These are phyloP conservation scores for Opeltia flavorubescens DNA, from an alignment of 495 filamentous ascomycete species.

Conservation along the genomic window DNA sequence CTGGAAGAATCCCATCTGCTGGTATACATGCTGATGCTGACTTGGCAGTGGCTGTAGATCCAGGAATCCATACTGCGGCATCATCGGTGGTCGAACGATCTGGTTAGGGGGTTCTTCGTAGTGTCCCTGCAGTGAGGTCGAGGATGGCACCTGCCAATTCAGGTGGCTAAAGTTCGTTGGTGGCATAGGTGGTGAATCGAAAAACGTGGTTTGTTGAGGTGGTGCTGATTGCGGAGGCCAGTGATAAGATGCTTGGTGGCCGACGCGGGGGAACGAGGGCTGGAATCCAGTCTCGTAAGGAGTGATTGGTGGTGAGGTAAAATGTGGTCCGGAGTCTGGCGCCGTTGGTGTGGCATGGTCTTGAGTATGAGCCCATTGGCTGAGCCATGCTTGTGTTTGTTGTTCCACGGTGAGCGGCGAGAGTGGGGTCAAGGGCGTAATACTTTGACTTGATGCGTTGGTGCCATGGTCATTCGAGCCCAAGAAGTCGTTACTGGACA, in stretches of 20 bases:
- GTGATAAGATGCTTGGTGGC: slow-evolving; percentile 3
- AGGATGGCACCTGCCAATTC: not conserved
- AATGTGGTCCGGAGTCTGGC: not conserved
- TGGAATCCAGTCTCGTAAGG: not conserved
- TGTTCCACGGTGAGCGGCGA: slow-evolving; percentile 6
- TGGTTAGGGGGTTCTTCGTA: not conserved
- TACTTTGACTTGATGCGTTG: slow-evolving; percentile 3
- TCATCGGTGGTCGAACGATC: not conserved
- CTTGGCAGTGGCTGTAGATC: slow-evolving; percentile 1
- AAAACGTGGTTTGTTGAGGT: slow-evolving; percentile 15
- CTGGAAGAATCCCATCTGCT: slow-evolving; percentile 3
- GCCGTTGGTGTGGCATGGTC: slow-evolving; percentile 1
- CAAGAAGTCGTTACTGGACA: slow-evolving; percentile 14
- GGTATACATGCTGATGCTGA: not conserved
- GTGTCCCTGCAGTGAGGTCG: not conserved
- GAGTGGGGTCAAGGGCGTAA: slow-evolving; percentile 8
- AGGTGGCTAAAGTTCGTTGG: not conserved
- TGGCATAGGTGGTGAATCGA: slow-evolving; percentile 8
- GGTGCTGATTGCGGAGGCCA: slow-evolving; percentile 16
- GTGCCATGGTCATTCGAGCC: not conserved
- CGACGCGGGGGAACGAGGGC: not conserved
- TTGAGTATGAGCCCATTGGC: slow-evolving; percentile 5
- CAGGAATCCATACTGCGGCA: not conserved
- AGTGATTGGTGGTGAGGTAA: slow-evolving; percentile 6
- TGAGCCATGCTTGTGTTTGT: slow-evolving; percentile 4